Evolutionary conservation across 345 rosid species (phyloP).

Genomic region (Citrus reticulata): DNA sequence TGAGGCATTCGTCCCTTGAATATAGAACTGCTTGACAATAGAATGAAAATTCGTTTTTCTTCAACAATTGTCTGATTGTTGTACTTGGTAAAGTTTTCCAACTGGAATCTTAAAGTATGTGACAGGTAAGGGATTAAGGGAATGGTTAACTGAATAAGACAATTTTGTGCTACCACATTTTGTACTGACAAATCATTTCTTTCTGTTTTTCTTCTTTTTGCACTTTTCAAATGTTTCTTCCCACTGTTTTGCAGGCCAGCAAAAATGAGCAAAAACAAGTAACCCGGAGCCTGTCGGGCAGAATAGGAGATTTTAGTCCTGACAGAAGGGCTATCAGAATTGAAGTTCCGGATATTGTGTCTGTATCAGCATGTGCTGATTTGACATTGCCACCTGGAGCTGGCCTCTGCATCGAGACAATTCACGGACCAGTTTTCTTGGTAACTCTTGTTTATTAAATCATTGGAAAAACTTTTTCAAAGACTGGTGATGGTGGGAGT

Average conservation of each 20-base stretch:
- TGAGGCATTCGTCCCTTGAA: not conserved
- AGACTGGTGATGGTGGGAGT: not conserved
- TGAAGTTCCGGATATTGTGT: slow-evolving; percentile 69
- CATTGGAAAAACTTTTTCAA: not conserved
- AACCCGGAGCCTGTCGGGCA: slow-evolving; percentile 55
- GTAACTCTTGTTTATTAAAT: slow-evolving; percentile 32
- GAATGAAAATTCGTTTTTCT: not conserved
- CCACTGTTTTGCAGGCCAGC: slow-evolving; percentile 34
- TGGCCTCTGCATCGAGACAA: slow-evolving; percentile 84
- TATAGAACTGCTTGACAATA: not conserved
- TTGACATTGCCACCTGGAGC: slow-evolving; percentile 97
- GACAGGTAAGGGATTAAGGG: not conserved
- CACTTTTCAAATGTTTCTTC: not conserved
- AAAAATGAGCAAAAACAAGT: slow-evolving; percentile 57
- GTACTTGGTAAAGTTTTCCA: not conserved
- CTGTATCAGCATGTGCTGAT: slow-evolving; percentile 88
- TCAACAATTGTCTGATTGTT: not conserved
- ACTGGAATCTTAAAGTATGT: not conserved
- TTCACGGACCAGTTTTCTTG: slow-evolving; percentile 73
- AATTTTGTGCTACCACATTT: not conserved
- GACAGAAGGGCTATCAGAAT: slow-evolving; percentile 64
- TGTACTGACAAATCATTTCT: not conserved
- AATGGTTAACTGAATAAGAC: not conserved
- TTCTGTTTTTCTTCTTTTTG: not conserved
- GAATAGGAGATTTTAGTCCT: slow-evolving; percentile 32